Evolutionary conservation across 2,329 filamentous ascomycete genomes (phyloP), one percentile per base, ranked within the genome.

Genomic region (Colletotrichum sp.): DNA sequence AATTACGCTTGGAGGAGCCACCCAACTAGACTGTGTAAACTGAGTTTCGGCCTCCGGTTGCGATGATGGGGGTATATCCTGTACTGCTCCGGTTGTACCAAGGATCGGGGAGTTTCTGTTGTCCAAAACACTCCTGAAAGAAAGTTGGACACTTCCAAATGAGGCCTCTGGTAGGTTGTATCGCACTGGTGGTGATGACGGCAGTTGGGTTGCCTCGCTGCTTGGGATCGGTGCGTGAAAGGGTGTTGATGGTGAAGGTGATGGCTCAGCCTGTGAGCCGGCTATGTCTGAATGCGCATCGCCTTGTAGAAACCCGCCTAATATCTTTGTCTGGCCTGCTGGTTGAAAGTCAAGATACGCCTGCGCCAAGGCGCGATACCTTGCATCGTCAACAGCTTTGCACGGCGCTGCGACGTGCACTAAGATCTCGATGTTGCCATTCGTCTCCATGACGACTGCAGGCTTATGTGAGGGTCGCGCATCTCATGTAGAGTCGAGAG

Each of bases 321-420:
- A 15, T 9, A 69, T 66, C 25, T 65, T 66, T 68, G 77, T 79
- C 25, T 77, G 76, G 15, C 70, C 65, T 8, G 77, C 77, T 12
- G 87, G 84, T 52, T 84, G 78, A 72, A 90, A 92, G 55, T 85
- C 81, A n/a, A 90, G 81, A 77, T 92, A 92, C 4, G 89, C 87
- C 27, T 84, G 79, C 6, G 89, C 89, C 27, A 91, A 83, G n/a
- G 84, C 81, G 39, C 90, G 84, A 77, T 91, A 92, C 16, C 79
- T 79, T 22, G 79, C 82, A 82, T 92, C 90, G 78, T 91, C 88
- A 13, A 80, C 78, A 27, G 85, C 83, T 52, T 82, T 86, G 79
- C 88, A 88, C 8, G 90, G 88, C 34, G 90, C 90, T 13, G 88
- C 82, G 71, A 90, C 86, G 80, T 92, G 90, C 67, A 91, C 87